Percentiles rank a stretch among this genome's conserved stretches.
phyloP scores from a whole-genome alignment of 306 rosid species.

The Senna tora region DNA sequence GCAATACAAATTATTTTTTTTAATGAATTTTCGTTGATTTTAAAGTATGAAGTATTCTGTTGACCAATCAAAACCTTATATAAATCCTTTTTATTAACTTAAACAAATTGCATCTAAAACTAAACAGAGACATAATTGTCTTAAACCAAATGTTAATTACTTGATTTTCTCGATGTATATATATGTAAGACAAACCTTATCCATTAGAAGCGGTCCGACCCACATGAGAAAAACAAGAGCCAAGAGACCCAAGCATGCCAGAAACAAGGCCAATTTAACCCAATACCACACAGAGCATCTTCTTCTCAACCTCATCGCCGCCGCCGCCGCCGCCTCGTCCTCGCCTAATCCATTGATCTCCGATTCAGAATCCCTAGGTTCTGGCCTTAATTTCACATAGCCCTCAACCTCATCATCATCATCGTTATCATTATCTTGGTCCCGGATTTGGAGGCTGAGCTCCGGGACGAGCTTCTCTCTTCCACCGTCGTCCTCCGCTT shows the following conservation, averaged over 20 bases:
- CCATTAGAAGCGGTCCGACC: slow-evolving; percentile 86
- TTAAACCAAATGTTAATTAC: no score
- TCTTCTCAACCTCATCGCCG: no score
- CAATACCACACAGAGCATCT: slow-evolving; percentile 59
- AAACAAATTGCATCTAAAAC: no score
- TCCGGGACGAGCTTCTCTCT: slow-evolving; percentile 48
- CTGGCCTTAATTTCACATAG: slow-evolving; percentile 54
- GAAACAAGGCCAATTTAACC: slow-evolving; percentile 59
- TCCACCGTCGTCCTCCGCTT: slow-evolving; percentile 50
- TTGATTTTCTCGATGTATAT: no score
- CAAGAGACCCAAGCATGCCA: slow-evolving; percentile 55
- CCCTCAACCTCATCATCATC: slow-evolving; percentile 57
- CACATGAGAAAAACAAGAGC: slow-evolving; percentile 74
- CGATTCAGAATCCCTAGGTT: slow-evolving; percentile 40
- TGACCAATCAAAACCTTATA: no score
- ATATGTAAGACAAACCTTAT: slow-evolving; percentile 75
- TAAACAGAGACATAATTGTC: no score
- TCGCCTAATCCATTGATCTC: slow-evolving; percentile 25
- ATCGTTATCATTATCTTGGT: no score
- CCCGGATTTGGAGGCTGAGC: slow-evolving; percentile 50
- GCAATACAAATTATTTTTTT: no score
- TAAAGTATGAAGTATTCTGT: no score
- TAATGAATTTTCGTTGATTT: no score
- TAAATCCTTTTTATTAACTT: no score
- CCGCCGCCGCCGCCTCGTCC: slow-evolving; percentile 37